Percentiles rank a stretch among this genome's conserved stretches.
Conservation (phyloP, 305 asterid species). For the Solanum hybrid region DNA sequence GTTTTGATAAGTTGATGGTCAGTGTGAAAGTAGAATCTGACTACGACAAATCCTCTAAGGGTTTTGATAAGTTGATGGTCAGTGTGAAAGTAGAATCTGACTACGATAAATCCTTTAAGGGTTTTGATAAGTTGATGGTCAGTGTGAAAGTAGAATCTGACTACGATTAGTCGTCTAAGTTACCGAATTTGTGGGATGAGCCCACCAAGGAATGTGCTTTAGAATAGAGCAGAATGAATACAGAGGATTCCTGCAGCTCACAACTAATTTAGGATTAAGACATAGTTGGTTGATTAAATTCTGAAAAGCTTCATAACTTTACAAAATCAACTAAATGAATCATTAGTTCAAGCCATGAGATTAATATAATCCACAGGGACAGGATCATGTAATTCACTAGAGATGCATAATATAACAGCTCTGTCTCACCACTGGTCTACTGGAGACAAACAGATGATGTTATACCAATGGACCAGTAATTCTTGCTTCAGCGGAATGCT, state of each 20-base stretch:
- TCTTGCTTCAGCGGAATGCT: constrained; percentile 7
- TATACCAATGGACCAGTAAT: not conserved
- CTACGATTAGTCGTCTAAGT: not conserved
- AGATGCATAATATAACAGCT: not conserved
- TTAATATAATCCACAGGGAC: not conserved
- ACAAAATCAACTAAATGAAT: not conserved
- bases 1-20: not conserved
- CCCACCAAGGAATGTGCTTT: not conserved
- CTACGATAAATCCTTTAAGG: not conserved
- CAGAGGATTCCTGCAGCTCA: not conserved
- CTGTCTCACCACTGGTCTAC: not conserved
- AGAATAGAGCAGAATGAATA: not conserved
- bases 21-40: not conserved
- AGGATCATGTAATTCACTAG: not conserved
- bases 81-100: not conserved
- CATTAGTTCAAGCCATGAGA: not conserved
- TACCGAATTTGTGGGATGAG: not conserved
- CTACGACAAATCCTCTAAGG: not conserved
- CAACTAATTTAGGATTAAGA: not conserved
- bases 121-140: not conserved
- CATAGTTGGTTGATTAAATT: not conserved
- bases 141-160: not conserved
- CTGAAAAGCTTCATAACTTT: not conserved
- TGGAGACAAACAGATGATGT: not conserved
- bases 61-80: not conserved